phyloP scores from a whole-genome alignment of 139 green algal species.

The Picochlorum sp. region DNA sequence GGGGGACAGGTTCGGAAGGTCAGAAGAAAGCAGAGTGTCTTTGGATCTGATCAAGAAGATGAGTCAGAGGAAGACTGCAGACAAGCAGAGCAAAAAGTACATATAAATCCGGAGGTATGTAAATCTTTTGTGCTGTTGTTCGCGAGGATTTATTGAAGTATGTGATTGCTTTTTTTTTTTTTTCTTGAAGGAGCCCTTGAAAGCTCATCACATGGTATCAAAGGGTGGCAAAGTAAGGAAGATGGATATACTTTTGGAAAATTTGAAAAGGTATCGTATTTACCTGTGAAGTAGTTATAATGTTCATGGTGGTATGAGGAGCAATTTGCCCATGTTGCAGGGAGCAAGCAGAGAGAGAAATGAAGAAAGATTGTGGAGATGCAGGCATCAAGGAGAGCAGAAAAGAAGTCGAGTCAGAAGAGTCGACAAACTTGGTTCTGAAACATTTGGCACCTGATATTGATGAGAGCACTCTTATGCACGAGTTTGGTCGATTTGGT shows the following conservation, averaged over 20 bases:
- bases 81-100: background rate
- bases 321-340: constrained; percentile 26
- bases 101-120: background rate
- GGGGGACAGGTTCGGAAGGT: too few relatives aligned
- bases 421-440: constrained; percentile 87
- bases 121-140: background rate
- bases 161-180: background rate
- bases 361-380: constrained; percentile 26
- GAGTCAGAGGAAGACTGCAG: constrained; percentile 11
- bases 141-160: background rate
- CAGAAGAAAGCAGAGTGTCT: constrained; percentile 19
- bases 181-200: background rate
- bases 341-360: constrained; percentile 73
- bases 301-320: background rate
- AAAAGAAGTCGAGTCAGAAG: background rate
- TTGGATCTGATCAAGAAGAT: constrained; percentile 26
- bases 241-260: constrained; percentile 88
- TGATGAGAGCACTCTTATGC: constrained; percentile 65
- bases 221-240: constrained; percentile 52
- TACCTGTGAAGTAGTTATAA: background rate
- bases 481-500: constrained; percentile 86
- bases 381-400: background rate
- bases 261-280: constrained; percentile 65
- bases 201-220: background rate
- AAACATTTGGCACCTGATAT: constrained; percentile 81